Conservation (phyloP, 768 basidiomycete species). For the Podaxis rugospora region DNA sequence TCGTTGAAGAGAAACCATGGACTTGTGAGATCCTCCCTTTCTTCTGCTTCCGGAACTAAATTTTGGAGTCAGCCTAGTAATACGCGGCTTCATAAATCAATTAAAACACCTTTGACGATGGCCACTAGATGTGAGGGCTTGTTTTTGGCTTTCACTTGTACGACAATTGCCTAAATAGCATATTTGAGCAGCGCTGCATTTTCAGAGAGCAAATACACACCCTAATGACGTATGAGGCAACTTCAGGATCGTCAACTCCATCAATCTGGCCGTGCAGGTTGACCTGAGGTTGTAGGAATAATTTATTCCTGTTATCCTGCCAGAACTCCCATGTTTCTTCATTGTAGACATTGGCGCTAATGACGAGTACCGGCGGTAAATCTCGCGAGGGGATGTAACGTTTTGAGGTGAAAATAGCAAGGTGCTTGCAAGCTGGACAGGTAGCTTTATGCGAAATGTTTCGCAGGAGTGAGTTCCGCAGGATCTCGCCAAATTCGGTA, state of each 20-base stretch:
- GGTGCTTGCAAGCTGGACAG: conserved; percentile 79
- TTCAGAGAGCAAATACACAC: conserved; percentile 37
- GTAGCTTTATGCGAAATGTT: conserved; percentile 83
- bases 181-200: not conserved
- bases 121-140: conserved; percentile 82
- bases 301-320: conserved; percentile 57
- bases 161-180: conserved; percentile 63
- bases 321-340: conserved; percentile 73
- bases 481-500: conserved; percentile 59
- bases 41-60: conserved; percentile 67
- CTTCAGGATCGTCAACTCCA: conserved; percentile 51
- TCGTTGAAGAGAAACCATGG: conserved; percentile 98
- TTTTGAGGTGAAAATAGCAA: conserved; percentile 65
- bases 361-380: conserved; percentile 78
- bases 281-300: conserved; percentile 58
- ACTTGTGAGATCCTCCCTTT: conserved; percentile 32
- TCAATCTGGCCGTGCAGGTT: conserved; percentile 57
- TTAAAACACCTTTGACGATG: conserved; percentile 67
- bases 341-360: conserved; percentile 81
- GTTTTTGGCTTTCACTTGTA: conserved; percentile 71
- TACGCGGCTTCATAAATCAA: not conserved
- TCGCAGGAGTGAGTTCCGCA: conserved; percentile 73
- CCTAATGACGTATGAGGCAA: conserved; percentile 64
- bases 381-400: conserved; percentile 60
- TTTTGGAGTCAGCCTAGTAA: not conserved